phyloP scores from a whole-genome alignment of 2,329 filamentous ascomycete genomes.

The Diatrype stigma region DNA sequence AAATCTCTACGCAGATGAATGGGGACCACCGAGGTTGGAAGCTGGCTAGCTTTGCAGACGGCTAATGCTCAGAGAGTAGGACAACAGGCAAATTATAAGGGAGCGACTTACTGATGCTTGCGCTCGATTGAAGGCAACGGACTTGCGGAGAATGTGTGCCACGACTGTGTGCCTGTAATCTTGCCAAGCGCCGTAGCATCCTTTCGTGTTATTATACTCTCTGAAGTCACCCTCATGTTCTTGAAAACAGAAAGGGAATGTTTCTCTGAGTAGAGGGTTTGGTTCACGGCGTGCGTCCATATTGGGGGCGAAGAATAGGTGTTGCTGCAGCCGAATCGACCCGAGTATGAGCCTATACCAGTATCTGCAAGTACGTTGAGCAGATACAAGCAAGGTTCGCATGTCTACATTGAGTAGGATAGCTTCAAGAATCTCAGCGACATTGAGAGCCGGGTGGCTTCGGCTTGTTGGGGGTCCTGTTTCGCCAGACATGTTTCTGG shows the following conservation, averaged over 20 bases:
- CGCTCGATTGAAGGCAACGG: background rate
- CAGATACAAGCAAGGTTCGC: slow-evolving; percentile 7
- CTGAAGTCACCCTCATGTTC: background rate
- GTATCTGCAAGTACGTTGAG: slow-evolving; percentile 3
- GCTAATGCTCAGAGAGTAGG: too few relatives aligned
- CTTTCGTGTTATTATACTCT: background rate
- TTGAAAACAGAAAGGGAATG: slow-evolving; percentile 6
- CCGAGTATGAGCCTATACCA: slow-evolving; percentile 2
- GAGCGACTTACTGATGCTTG: slow-evolving; percentile 1
- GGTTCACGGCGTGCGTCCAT: background rate
- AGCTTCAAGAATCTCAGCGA: slow-evolving; percentile 9
- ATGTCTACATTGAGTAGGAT: slow-evolving; percentile 6
- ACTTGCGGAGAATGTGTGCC: background rate
- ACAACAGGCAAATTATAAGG: too few relatives aligned
- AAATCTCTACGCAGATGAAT: background rate
- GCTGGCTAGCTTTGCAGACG: too few relatives aligned
- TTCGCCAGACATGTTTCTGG: too few relatives aligned
- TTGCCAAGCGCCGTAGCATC: background rate
- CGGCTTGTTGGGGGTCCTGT: too few relatives aligned
- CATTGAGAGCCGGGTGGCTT: too few relatives aligned
- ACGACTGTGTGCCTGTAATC: background rate
- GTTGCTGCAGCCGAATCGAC: slow-evolving; percentile 6
- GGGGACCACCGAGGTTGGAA: background rate
- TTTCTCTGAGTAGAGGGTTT: slow-evolving; percentile 3
- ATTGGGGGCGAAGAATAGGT: slow-evolving; percentile 7